phyloP scores from a whole-genome alignment of 164 flowering plant genomes.

The grape (Vitis vinifera) region ASM3070453v1 NC_081812.1:11345501-11346000 shows the following conservation, averaged over 20 bases:
- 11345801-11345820: conserved; percentile 83
- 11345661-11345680: conserved; percentile 90
- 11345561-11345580: conserved; percentile 96
- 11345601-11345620: conserved; percentile 95
- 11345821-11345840: conserved; percentile 82
- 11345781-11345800: conserved; percentile 87
- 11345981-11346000: too few species aligned
- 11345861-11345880: conserved; percentile 84
- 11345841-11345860: conserved; percentile 91
- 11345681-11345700: conserved; percentile 90
- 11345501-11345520: not conserved
- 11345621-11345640: conserved; percentile 90
- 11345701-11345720: conserved; percentile 57
- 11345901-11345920: not conserved
- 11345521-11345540: not conserved
- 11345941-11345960: not conserved
- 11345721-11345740: conserved; percentile 4
- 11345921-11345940: not conserved
- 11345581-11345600: conserved; percentile 99
- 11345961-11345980: too few species aligned
- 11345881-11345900: not conserved
- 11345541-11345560: conserved; percentile 85
- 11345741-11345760: conserved; percentile 5
- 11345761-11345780: not conserved
- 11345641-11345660: conserved; percentile 86